Evolutionary conservation across 179 eudicot species (phyloP).

Genomic region (Silene noctiflora): DNA sequence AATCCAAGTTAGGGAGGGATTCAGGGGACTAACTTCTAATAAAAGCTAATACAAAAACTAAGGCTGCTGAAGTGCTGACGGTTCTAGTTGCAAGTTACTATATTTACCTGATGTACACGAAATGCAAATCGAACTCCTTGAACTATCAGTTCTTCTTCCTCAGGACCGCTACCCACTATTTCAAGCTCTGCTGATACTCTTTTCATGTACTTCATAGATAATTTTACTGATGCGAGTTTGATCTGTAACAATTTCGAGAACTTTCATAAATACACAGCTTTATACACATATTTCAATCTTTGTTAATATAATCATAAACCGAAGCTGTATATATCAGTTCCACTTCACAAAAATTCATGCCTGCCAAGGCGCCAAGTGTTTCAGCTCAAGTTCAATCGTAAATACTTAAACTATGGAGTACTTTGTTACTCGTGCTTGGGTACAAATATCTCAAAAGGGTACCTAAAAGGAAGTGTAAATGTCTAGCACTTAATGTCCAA

Average conservation of each 20-base stretch:
- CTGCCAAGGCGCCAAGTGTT: not conserved
- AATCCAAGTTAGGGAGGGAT: not conserved
- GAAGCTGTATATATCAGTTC: not conserved
- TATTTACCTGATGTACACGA: conserved; percentile 88
- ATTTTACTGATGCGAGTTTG: conserved; percentile 89
- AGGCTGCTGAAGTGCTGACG: not conserved
- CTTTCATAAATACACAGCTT: conserved; percentile 13
- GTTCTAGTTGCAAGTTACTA: not conserved
- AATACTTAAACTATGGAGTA: not conserved
- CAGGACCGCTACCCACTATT: conserved; percentile 60
- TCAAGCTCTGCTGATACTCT: conserved; percentile 96
- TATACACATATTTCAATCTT: not conserved
- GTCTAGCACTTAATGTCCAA: too few relatives aligned
- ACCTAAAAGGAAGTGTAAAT: too few relatives aligned
- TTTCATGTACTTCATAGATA: conserved; percentile 93
- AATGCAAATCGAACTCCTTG: conserved; percentile 94
- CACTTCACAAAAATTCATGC: not conserved
- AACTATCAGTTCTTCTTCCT: conserved; percentile 90
- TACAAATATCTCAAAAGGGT: too few relatives aligned
- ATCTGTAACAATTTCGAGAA: conserved; percentile 44
- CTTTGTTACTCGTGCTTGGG: not conserved
- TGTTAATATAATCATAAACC: not conserved
- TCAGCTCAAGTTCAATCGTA: not conserved
- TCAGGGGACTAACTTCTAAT: not conserved
- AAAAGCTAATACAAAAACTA: not conserved